These are phyloP conservation scores for Mentha longifolia DNA, from an alignment of 257 asterid genomes.

Conservation along the genomic window DNA sequence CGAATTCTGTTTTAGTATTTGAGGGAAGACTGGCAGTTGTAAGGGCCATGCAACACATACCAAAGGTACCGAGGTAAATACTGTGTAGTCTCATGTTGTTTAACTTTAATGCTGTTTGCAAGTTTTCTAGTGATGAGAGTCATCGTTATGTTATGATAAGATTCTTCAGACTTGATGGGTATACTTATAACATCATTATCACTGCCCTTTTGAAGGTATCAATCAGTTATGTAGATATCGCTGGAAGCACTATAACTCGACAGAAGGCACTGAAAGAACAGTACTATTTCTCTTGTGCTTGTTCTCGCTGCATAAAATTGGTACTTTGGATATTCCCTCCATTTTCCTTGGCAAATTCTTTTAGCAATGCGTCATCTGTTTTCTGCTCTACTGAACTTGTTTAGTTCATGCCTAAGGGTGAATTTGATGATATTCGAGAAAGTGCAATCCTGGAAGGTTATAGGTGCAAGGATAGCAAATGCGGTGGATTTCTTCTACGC, in stretches of 20 bases:
- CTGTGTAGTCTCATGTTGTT: conserved; percentile 3
- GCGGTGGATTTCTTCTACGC: conserved; percentile 75
- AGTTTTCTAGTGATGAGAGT: neutral
- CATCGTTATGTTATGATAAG: conserved; percentile 4
- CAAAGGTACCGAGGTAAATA: conserved; percentile 89
- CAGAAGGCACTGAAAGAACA: conserved; percentile 91
- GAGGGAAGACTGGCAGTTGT: conserved; percentile 82
- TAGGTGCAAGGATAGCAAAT: conserved; percentile 65
- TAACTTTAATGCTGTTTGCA: conserved; percentile 20
- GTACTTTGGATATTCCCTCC: conserved; percentile 42
- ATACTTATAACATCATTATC: conserved; percentile 34
- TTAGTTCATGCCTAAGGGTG: conserved; percentile 56
- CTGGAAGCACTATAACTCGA: conserved; percentile 93
- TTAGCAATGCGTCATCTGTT: conserved; percentile 11
- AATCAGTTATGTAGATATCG: conserved; percentile 90
- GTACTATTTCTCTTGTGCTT: conserved; percentile 80
- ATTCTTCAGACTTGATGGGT: conserved; percentile 14
- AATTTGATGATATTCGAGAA: conserved; percentile 78
- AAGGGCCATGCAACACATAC: conserved; percentile 69
- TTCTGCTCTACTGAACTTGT: conserved; percentile 33
- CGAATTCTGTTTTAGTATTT: conserved; percentile 85
- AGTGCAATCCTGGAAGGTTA: conserved; percentile 92
- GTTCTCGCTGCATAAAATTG: conserved; percentile 78
- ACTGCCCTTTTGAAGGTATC: conserved; percentile 55
- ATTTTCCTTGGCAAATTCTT: conserved; percentile 19